These are phyloP conservation scores for Colletotrichum sp. DNA, from an alignment of 2,329 filamentous ascomycete genomes.

Conservation along the genomic window DNA sequence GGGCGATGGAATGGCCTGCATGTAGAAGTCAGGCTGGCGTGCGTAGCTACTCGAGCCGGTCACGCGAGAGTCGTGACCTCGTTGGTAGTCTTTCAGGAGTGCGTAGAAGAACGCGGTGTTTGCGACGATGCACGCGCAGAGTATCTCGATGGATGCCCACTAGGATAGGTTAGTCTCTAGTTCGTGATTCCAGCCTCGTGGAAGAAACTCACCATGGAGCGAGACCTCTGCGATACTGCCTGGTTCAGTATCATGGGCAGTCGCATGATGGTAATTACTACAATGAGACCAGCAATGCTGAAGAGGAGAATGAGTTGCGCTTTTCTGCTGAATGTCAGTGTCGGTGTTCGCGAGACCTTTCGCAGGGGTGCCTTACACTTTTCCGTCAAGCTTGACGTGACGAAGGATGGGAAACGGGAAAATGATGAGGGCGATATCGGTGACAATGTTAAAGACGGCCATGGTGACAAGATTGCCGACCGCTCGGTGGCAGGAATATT, in stretches of 20 bases:
- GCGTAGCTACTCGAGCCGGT: constrained; percentile 3
- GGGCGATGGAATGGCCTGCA: constrained; percentile 12
- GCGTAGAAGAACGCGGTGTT: constrained; percentile 36
- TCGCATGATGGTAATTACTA: constrained; percentile 33
- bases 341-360: too few species aligned
- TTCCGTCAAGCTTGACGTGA: constrained; percentile 24
- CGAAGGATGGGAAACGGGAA: constrained; percentile 34
- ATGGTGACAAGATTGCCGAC: constrained; percentile 32
- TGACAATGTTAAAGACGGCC: constrained; percentile 33
- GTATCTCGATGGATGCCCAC: constrained; percentile 38
- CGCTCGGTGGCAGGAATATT: constrained; percentile 27
- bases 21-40: constrained; percentile 12
- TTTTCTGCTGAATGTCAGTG: constrained; percentile 17
- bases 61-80: constrained; percentile 25
- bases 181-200: neutral
- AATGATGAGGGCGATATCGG: constrained; percentile 32
- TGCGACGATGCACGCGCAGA: constrained; percentile 35
- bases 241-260: constrained; percentile 32
- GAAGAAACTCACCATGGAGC: constrained; percentile 27
- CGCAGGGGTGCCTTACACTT: constrained; percentile 6
- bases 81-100: constrained; percentile 29
- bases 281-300: constrained; percentile 29
- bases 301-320: constrained; percentile 29
- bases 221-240: constrained; percentile 31
- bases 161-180: neutral